Base-by-base conservation (phyloP, 345 rosid species). In the Eucalyptus marginata region DNA sequence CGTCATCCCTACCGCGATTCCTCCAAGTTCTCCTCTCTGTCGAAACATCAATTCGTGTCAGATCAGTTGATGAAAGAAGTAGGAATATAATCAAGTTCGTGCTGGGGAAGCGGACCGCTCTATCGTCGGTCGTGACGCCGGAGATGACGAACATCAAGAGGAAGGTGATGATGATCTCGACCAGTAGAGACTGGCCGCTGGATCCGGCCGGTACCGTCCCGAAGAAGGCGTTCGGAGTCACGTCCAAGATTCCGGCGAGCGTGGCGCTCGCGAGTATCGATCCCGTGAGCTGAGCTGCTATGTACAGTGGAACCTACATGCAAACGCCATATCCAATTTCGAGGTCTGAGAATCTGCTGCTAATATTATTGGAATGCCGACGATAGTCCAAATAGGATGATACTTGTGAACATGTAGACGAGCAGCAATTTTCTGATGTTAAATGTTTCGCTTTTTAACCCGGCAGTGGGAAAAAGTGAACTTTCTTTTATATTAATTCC, bases 121-220 rank as follows among this genome's bases (percentile, higher is more conserved):
- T 92, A 22, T 79, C 33, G 89, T 96, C 97, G 0, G 96, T 93
- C 36, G 93, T 52, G 54, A 88, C 94, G 3, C 96, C 95, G 2
- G 93, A 95, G 54, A 95, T 92, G 59, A 95, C 97, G 12, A 96
- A 96, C 97, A 96, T 94, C 76, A 96, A 92, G 51, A 94, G 93
- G 62, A 94, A 95, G 36, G 97, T 90, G 91, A 93, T 94, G 89
- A 96, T 91, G 89, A 96, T 92, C 91, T 96, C 98, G 1, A 93
- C 62, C 10, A 86, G 88, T 3, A 96, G 91, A 2, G 98, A 95
- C 47, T 93, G 96, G 6, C 31, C 90, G 27, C 88, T 79, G 2
- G 98, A 94, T 89, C 94, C 95, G 59, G 90, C 88, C 1, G 97
- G 97, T 29, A 91, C 90, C 1, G 98, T 95, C 87, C 97, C 96